Evolutionary conservation across 257 asterid genomes (phyloP).

Genomic region (Buddleja alternifolia): DNA sequence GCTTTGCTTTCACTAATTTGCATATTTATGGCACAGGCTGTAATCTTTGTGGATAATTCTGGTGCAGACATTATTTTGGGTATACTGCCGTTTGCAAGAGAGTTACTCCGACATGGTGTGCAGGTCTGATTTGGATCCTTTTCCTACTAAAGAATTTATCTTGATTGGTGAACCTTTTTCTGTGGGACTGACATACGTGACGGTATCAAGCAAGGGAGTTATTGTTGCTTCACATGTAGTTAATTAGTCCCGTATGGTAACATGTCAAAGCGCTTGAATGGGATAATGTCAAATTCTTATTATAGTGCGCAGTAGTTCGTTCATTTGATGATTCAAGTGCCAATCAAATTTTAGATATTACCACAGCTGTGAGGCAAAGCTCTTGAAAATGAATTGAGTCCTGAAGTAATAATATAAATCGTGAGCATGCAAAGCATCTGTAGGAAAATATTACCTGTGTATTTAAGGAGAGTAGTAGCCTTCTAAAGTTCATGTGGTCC

Average conservation of each 20-base stretch:
- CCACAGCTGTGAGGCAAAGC: not conserved
- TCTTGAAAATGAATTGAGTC: not conserved
- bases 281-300: not conserved
- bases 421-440: not conserved
- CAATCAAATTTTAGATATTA: not conserved
- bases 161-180: conserved; percentile 13
- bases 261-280: conserved; percentile 18
- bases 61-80: conserved; percentile 97
- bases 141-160: conserved; percentile 7
- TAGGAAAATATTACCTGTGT: not conserved
- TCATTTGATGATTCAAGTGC: not conserved
- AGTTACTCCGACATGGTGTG: conserved; percentile 81
- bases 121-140: conserved; percentile 57
- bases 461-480: not conserved
- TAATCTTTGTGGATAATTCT: conserved; percentile 92
- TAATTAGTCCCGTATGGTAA: conserved; percentile 5
- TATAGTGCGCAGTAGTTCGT: not conserved
- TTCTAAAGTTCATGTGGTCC: conserved; percentile 1
- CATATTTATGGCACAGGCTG: conserved; percentile 60
- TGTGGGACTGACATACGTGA: conserved; percentile 12
- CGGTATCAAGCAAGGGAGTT: conserved; percentile 21
- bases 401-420: not conserved
- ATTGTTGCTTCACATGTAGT: conserved; percentile 5
- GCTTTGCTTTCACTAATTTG: conserved; percentile 27
- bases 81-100: conserved; percentile 92